These are phyloP conservation scores for Pichia norvegensis DNA, from an alignment of 1,139 yeast genomes.

Conservation along the genomic window DNA sequence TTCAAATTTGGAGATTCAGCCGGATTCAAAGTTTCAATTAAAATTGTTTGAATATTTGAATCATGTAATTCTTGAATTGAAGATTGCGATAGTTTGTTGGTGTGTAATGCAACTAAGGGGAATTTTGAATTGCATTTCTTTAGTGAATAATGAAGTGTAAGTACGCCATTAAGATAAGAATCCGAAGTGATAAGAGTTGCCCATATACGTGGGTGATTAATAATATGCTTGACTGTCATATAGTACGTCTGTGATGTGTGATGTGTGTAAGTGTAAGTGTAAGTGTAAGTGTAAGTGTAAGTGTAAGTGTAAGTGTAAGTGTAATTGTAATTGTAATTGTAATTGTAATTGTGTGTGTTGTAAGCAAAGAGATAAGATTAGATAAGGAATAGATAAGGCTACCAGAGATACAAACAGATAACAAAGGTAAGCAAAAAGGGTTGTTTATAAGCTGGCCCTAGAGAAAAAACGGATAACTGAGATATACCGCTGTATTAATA, in stretches of 20 bases:
- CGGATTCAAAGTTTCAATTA: conserved; percentile 38
- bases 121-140: conserved; percentile 34
- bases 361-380: too few species aligned
- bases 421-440: too few species aligned
- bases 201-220: conserved; percentile 33
- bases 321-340: too few species aligned
- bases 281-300: too few species aligned
- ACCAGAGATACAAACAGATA: too few species aligned
- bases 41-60: conserved; percentile 35
- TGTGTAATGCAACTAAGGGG: conserved; percentile 44
- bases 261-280: neutral
- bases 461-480: too few species aligned
- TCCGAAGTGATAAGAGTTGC: conserved; percentile 46
- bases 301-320: too few species aligned
- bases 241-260: neutral
- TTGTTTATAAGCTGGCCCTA: too few species aligned
- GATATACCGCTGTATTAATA: too few species aligned
- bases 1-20: conserved; percentile 35
- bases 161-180: conserved; percentile 41
- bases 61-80: conserved; percentile 34
- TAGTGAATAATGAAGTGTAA: conserved; percentile 42
- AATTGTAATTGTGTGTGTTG: too few species aligned
- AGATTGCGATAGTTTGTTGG: conserved; percentile 34
- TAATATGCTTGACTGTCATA: conserved; percentile 4
- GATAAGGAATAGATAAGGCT: too few species aligned